Base-by-base conservation (phyloP, 495 filamentous ascomycete species). In the Amniculicola lignicola region DNA sequence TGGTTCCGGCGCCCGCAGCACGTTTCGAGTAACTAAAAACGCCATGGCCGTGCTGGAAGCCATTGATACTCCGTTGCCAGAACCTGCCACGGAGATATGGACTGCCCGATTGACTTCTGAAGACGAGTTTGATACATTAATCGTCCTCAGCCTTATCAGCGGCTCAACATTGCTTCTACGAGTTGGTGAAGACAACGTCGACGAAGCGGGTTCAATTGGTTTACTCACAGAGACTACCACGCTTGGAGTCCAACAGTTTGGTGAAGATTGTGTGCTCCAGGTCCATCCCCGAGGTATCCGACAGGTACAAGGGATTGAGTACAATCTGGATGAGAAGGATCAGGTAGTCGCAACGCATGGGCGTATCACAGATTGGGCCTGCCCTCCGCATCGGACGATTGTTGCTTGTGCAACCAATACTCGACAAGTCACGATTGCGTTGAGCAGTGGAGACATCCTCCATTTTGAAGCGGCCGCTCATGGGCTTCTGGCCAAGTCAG, bases 401-500 rank as follows among this genome's bases (percentile, higher is more conserved):
- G 89, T 96, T 31, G 90, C 94, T n/a, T 92, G 90, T 25, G 85
- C 93, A 3, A 90, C 93, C 7, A 99, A 99, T 62, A 84, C 92
- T 55, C 82, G 88, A 36, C 93, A 99, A 70, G 88, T 97, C 19
- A 90, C 90, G 0, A 84, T 99, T 35, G 93, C 92, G 14, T 73
- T 99, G 29, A 95, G 90, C 64, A 95, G 90, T 12, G 89, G 90
- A 10, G 93, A 99, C 67, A 93, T 99, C 50, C 88, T 93, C 16
- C 97, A 96, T 66, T 99, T 99, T 59, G 94, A 96, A 69, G 88
- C 95, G 85, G 94, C 95, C 66, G 77, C 81, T 1, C 91, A 97
- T 72, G 91, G 90, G 9, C 84, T 84, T 4, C 75, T 99, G 12
- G 89, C 90, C 24, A 92, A 97, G 70, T 95, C 95, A 58, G 90